Base-by-base conservation (phyloP, 2,329 filamentous ascomycete species). In the Xylariaceae sp. region DNA sequence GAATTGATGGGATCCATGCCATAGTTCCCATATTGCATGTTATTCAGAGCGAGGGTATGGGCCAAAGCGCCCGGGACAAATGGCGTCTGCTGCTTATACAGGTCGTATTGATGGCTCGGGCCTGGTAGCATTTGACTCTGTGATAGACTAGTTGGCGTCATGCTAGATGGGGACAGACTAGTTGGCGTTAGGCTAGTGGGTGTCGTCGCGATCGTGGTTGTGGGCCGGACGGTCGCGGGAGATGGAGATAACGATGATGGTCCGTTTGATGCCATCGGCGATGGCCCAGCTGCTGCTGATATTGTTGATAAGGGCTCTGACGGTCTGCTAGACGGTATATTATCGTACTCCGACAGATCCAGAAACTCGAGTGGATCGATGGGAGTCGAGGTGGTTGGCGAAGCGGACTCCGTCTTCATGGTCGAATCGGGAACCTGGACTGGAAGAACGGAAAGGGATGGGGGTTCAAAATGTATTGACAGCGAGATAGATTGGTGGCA, bases 81-180 rank as follows among this genome's bases (percentile, higher is more conserved):
- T 59, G 92, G 91, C 3, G 94, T 96, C 76, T 96, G 92, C 70
- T 99, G 94, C 75, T 90, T 89, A 76, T 96, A 95, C 68, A 89
- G 85, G 66, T 91, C 89, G 77, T 97, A 97, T 73, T 95, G 89
- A 75, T 96, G 92, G 71, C 90, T 96, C 8, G 94, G 92, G 34
- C 85, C 89, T 45, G 84, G 85, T 67, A 92, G 82, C 18, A 79
- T 79, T 57, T 86, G 80, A 22, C 65, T 71, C 7, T 80, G 71
- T 16, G 81, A 71, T 54, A 85, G 70, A 34, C 75, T 72, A 3
- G 76, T 21, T 5, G 39, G 8, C 18, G 18, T 22, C 12, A 19
- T 6, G 8, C 18, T 19, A 19, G 39, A 22, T 22, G 39, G 19
- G 13, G 39, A 12, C 19, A 19, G 5, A 19, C 39, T 15, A 19